Base-by-base conservation (phyloP, 225 moss, liverwort and hornwort genomes). In the Sphagnum tenellum region DNA sequence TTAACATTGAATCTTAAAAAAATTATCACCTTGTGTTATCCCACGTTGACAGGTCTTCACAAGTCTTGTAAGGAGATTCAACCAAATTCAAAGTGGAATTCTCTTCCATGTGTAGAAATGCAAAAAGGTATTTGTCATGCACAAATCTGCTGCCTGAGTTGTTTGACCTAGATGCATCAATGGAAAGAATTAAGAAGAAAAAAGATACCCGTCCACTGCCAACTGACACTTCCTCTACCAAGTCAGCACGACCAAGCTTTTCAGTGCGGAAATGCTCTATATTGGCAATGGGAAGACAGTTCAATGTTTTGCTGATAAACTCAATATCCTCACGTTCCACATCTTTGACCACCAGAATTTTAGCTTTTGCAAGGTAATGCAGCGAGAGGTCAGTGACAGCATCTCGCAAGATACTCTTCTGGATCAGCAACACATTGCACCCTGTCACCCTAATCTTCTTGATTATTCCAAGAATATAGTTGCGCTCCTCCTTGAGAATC, bases 361-460 rank as follows among this genome's bases (percentile, higher is more conserved):
- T 98, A 46, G 96, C 92, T 71, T 98, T 98, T 4, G 92, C 92
- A 49, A 92, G 81, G 66, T 98, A 98, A 71, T 92, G 96, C 59
- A 93, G 75, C 44, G 96, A 98, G 60, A 98, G 78, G 76, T 98
- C 92, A 67, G 96, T 98, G 46, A 98, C 96, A 14, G 92, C 96
- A 86, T 98, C 96, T 75, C 96, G 79, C 65, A 98, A 74, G 52
- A 98, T 98, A 81, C 90, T 98, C 76, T 98, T 98, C 67, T 98
- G 90, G 59, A 93, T 74, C 60, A 98, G 71, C 50, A 98, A 67
- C 3, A 90, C 92, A 72, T 90, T 98, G 77, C 92, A 98, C 45
- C 96, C 96, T 52, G 96, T 89, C 5, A 87, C 85, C 69, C 78
- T 80, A n/a, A 98, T 98, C 71, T 92, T 98, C 80, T 98, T 98